Conservation (phyloP, 306 rosid genomes). For the Fagus crenata region DNA sequence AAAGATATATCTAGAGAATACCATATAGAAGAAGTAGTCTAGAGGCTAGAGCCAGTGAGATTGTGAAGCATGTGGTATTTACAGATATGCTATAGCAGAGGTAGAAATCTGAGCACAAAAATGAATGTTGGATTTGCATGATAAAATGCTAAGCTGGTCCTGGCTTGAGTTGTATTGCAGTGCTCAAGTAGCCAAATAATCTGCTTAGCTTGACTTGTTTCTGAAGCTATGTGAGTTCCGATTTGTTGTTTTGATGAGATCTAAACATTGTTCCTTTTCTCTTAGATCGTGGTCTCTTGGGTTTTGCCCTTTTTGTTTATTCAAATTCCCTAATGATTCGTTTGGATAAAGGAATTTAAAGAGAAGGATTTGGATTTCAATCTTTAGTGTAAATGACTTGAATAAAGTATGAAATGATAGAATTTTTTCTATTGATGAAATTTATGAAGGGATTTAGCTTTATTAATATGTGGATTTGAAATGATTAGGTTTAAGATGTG, state of each 20-base stretch:
- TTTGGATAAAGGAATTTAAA: too few species aligned
- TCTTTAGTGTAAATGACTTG: too few species aligned
- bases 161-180: neutral
- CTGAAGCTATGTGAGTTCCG: neutral
- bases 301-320: neutral
- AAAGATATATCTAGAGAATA: neutral
- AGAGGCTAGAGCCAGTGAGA: neutral
- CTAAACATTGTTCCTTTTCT: neutral
- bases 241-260: neutral
- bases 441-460: too few species aligned
- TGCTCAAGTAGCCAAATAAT: neutral
- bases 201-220: neutral
- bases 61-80: neutral
- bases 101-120: neutral
- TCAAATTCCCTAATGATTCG: neutral
- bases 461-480: too few species aligned
- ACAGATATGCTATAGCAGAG: neutral
- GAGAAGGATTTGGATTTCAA: too few species aligned
- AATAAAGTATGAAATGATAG: too few species aligned
- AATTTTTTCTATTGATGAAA: too few species aligned
- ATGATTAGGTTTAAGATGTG: too few species aligned
- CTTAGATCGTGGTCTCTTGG: neutral
- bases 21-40: neutral
- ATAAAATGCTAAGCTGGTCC: neutral
- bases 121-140: neutral